Evolutionary conservation across 106 monocot species (phyloP).

Genomic region (Triglochin maritima): DNA sequence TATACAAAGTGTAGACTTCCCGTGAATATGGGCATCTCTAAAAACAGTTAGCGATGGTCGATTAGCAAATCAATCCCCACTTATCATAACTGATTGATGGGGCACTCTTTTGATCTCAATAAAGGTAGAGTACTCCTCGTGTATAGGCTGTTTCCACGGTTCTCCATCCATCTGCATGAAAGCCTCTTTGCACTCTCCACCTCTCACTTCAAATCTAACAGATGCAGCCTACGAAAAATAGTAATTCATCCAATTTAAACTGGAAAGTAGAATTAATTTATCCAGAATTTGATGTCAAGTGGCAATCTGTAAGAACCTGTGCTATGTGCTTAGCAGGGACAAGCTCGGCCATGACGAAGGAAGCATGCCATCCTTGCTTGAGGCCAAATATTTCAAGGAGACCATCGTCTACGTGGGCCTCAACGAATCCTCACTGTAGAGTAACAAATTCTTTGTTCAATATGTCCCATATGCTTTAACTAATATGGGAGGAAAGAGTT

Average conservation of each 20-base stretch:
- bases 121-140: constrained; percentile 39
- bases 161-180: constrained; percentile 95
- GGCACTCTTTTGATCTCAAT: constrained; percentile 76
- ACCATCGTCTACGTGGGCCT: constrained; percentile 88
- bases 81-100: constrained; percentile 48
- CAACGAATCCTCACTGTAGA: constrained; percentile 81
- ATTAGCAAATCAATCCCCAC: constrained; percentile 31
- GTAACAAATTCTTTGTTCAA: background rate
- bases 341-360: constrained; percentile 91
- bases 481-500: background rate
- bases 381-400: constrained; percentile 93
- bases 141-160: constrained; percentile 85
- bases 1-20: no score
- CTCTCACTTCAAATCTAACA: constrained; percentile 73
- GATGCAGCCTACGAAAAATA: constrained; percentile 44
- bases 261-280: background rate
- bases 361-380: constrained; percentile 99
- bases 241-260: background rate
- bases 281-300: background rate
- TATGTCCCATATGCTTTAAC: background rate
- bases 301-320: constrained; percentile 37
- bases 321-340: constrained; percentile 93
- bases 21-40: no score
- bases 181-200: constrained; percentile 49
- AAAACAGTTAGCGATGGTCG: no score